Evolutionary conservation across 768 basidiomycete genomes (phyloP).

Genomic region (Rubroboletus satanas): DNA sequence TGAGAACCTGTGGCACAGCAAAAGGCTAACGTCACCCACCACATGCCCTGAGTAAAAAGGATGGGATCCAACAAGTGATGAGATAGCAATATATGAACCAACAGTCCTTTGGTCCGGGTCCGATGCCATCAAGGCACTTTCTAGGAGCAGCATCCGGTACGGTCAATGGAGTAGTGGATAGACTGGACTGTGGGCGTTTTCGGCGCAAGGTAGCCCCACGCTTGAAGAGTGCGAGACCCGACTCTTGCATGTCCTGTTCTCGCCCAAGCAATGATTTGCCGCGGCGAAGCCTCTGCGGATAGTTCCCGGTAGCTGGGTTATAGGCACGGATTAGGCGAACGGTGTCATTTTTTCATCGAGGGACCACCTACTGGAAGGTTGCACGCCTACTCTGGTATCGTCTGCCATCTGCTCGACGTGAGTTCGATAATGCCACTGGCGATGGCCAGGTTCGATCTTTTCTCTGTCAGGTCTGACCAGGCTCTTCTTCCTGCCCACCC

Average conservation of each 20-base stretch:
- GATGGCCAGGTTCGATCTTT: constrained; percentile 92
- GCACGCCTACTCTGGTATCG: constrained; percentile 65
- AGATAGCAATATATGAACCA: constrained; percentile 96
- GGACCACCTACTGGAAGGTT: constrained; percentile 71
- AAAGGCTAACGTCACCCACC: constrained; percentile 48
- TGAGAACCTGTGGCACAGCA: constrained; percentile 5
- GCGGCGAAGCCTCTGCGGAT: constrained; percentile 64
- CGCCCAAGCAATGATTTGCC: constrained; percentile 88
- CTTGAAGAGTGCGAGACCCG: constrained; percentile 89
- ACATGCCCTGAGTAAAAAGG: constrained; percentile 68
- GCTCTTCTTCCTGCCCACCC: constrained; percentile 81
- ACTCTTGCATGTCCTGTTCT: constrained; percentile 89
- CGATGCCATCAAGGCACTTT: constrained; percentile 66
- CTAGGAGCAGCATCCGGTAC: constrained; percentile 35
- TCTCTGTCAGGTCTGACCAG: constrained; percentile 91
- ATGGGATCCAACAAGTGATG: constrained; percentile 80
- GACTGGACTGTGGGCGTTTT: constrained; percentile 48
- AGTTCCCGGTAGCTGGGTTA: constrained; percentile 69
- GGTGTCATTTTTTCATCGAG: not conserved
- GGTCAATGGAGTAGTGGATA: constrained; percentile 38
- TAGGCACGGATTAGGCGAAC: constrained; percentile 4
- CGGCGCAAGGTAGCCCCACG: constrained; percentile 77
- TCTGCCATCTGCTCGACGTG: constrained; percentile 78
- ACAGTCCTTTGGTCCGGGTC: constrained; percentile 84
- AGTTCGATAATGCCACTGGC: constrained; percentile 90